Base-by-base conservation (phyloP, 768 basidiomycete genomes). In the Collybia sordida region DNA sequence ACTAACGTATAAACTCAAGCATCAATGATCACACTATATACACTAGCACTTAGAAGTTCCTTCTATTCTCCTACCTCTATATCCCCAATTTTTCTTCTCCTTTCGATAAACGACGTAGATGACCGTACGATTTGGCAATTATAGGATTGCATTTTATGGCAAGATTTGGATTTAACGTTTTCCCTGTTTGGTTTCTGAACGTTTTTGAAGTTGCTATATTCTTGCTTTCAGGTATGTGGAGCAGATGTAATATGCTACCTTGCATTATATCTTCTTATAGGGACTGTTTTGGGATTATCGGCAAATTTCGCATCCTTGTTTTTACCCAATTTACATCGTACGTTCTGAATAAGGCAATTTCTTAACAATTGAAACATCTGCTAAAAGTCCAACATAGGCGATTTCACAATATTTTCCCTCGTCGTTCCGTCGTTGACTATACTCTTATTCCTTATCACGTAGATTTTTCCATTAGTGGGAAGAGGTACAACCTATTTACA, bases 341-440 rank as follows among this genome's bases (percentile, higher is more conserved):
- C 45, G 82, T 69, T 15, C 35, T 35, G 6, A 28, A 34, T 40
- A 39, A 39, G 14, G 24, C 58, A 14, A 46, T 27, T 45, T 22
- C 28, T 40, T 42, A 47, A 22, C 28, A 52, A 24, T 28, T 46
- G 42, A 17, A 42, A 34, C 23, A 34, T 28, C 21, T 40, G 24
- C 47, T 40, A 14, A 31, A 31, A 21, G 27, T 15, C 6, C 22
- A 17, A 18, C 22, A 18, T 53, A 91, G 90, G 67, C 59, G 85
- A 86, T 62, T 92, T 86, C 59, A 80, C 77, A 4, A 83, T 88
- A 28, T 91, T 85, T 64, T 70, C 85, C 0, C 67, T 91, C 48
- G 57, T 90, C 44, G 78, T 82, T 2, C 79, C 88, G 12, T 80
- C 85, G 3, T 43, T 83, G 19, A 88, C 87, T 12, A 80, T 90